These are phyloP conservation scores for Phytophthora pseudosyringae DNA, from an alignment of 352 stramenopile species.

Conservation along the genomic window DNA sequence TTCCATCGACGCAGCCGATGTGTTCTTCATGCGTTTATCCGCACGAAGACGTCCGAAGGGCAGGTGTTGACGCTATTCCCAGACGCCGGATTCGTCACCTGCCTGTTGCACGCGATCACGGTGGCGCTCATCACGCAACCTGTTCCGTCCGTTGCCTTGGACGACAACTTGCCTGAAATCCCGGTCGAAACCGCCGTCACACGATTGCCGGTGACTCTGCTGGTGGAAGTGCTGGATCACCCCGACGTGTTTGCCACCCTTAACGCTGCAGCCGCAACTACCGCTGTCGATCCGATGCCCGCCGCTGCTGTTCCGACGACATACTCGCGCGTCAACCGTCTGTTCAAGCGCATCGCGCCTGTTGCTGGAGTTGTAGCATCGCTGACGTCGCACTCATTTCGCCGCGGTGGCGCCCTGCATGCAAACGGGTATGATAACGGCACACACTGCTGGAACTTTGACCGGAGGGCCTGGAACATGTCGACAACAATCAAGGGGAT, in stretches of 20 bases:
- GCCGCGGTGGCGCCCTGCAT: slow-evolving; percentile 15
- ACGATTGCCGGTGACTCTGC: neutral
- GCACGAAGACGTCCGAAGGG: no score
- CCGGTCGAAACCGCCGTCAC: neutral
- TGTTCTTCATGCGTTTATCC: no score
- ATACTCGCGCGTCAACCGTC: slow-evolving; percentile 30
- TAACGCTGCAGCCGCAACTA: neutral
- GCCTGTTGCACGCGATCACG: no score
- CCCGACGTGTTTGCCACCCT: neutral
- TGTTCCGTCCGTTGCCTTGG: neutral
- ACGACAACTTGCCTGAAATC: slow-evolving; percentile 8
- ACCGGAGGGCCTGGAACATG: slow-evolving; percentile 24
- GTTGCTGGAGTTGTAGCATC: no score
- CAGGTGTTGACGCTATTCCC: no score
- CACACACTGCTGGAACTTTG: slow-evolving; percentile 6
- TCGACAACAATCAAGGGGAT: slow-evolving; percentile 14
- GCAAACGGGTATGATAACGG: neutral
- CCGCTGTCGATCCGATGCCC: neutral
- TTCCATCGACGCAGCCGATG: no score
- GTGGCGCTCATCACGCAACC: no score
- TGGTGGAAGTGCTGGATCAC: neutral
- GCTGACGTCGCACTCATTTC: slow-evolving; percentile 36
- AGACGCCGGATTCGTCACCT: no score
- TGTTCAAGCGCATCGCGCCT: no score
- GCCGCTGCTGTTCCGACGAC: no score